A percentile compares a stretch with the other conserved stretches of the same genome.
Evolutionary conservation across 768 basidiomycete genomes (phyloP).

Genomic region (Amanita pseudoporphyria): DNA sequence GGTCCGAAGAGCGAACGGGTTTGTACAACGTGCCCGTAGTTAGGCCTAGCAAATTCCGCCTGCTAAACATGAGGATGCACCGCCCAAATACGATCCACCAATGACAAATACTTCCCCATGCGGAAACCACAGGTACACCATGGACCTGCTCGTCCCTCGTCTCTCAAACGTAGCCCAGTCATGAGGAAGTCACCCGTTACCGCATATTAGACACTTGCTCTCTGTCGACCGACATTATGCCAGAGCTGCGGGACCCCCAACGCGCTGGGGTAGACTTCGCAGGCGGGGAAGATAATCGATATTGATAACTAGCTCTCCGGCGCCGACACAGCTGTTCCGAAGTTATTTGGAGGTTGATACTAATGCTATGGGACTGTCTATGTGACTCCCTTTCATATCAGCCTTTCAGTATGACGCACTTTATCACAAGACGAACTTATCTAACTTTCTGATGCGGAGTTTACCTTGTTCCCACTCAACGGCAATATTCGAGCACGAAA

Average conservation of each 20-base stretch:
- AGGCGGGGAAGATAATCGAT: not conserved
- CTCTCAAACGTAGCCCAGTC: not conserved
- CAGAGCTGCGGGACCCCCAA: not conserved
- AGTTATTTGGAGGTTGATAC: not conserved
- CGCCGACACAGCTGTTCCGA: not conserved
- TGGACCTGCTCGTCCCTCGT: not conserved
- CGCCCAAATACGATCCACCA: not conserved
- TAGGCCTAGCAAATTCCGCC: not conserved
- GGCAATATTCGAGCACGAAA: conserved; percentile 2
- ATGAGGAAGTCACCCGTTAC: not conserved
- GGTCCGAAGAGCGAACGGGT: no score
- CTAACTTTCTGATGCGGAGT: no score
- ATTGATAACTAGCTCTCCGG: not conserved
- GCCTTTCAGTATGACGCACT: not conserved
- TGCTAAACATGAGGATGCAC: not conserved
- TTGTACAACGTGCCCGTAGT: no score
- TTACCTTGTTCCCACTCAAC: not conserved
- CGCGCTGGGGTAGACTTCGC: not conserved
- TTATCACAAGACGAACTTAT: no score
- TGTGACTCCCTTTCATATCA: not conserved
- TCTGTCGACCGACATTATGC: no score
- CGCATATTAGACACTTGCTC: not conserved
- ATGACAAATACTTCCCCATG: not conserved
- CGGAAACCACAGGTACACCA: not conserved
- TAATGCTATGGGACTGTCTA: not conserved